Evolutionary conservation across 1,284 basidiomycete species (phyloP).

Genomic region (Neolentinus lepideus): DNA sequence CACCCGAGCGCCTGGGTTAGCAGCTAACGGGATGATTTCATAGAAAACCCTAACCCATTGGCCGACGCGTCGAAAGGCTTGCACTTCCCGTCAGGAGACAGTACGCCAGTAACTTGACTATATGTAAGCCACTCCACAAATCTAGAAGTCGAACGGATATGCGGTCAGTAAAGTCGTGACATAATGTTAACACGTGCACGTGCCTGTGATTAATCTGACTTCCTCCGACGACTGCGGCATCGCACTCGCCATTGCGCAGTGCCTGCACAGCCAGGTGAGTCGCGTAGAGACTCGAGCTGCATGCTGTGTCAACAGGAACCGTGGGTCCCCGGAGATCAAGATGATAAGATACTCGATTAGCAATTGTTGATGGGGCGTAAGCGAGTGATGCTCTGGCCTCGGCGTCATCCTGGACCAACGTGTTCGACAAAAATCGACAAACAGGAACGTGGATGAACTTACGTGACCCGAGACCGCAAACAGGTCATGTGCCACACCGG

Average conservation of each 20-base stretch:
- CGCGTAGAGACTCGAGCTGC: slow-evolving; percentile 37
- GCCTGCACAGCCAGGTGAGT: slow-evolving; percentile 40
- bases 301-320: slow-evolving; percentile 41
- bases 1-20: background rate
- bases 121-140: slow-evolving; percentile 11
- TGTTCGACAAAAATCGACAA: background rate
- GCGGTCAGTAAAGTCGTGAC: background rate
- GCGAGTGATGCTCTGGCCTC: background rate
- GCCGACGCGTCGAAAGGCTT: slow-evolving; percentile 3
- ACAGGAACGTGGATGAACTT: background rate
- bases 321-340: slow-evolving; percentile 42
- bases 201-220: background rate
- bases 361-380: slow-evolving; percentile 22
- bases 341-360: slow-evolving; percentile 42
- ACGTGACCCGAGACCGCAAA: background rate
- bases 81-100: slow-evolving; percentile 1
- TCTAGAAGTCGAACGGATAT: slow-evolving; percentile 31
- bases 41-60: background rate
- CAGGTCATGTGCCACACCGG: background rate
- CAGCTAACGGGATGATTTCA: background rate
- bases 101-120: slow-evolving; percentile 1
- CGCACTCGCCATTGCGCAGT: slow-evolving; percentile 35
- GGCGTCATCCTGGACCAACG: background rate
- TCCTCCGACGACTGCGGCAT: slow-evolving; percentile 39
- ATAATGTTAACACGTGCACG: background rate